A percentile compares a stretch with the other conserved stretches of the same genome.
phyloP scores from a whole-genome alignment of 23 red algal species.

The Cyanidioschyzon merolae region DNA sequence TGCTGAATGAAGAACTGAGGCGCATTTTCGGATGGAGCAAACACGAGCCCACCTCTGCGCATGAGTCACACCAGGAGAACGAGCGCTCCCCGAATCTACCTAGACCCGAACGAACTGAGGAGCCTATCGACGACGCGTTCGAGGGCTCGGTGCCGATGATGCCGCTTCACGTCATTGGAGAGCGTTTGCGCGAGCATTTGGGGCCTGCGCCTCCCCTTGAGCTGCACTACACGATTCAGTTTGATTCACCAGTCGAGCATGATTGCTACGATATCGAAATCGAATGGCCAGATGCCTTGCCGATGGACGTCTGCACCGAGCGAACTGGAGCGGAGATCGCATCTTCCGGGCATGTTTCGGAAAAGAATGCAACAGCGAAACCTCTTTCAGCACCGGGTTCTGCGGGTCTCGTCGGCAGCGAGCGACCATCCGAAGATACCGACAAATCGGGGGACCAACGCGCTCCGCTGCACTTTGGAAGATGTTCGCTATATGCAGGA shows the following conservation, averaged over 20 bases:
- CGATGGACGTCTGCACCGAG: neutral
- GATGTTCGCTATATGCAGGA: conserved; percentile 15
- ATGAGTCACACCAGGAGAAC: neutral
- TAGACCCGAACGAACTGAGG: conserved; percentile 27
- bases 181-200: conserved; percentile 58
- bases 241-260: conserved; percentile 30
- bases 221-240: conserved; percentile 33
- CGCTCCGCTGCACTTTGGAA: neutral
- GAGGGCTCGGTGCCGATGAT: neutral
- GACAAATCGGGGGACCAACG: neutral
- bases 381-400: neutral
- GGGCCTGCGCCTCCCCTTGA: conserved; percentile 45
- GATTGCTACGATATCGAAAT: conserved; percentile 72
- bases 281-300: conserved; percentile 18
- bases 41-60: neutral
- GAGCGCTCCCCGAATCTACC: conserved; percentile 33
- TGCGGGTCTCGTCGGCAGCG: conserved; percentile 8
- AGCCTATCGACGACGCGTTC: conserved; percentile 20
- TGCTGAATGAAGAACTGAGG: conserved; percentile 8
- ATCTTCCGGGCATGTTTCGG: conserved; percentile 29
- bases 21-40: conserved; percentile 2
- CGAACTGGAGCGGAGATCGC: conserved; percentile 36
- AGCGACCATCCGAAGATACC: conserved; percentile 35
- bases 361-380: conserved; percentile 5
- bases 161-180: conserved; percentile 18